Base-by-base conservation (phyloP, 176 grass and related monocot species). In the Aegilops umbellulata region DNA sequence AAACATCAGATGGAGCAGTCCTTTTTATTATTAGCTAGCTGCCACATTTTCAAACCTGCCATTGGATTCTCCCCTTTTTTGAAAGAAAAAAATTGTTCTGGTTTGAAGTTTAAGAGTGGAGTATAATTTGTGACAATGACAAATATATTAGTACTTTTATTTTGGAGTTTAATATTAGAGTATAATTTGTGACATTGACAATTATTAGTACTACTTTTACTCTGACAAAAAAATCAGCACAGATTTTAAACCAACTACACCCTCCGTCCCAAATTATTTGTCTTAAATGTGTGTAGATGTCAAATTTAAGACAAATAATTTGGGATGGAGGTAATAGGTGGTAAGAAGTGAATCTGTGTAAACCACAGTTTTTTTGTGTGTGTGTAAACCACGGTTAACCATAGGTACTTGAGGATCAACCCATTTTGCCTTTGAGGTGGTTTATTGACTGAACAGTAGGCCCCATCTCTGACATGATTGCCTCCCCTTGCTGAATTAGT, bases 31-130 rank as follows among this genome's bases (percentile, higher is more conserved):
- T 61, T 30, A n/a, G 69, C 25, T 58, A 22, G 55, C 41, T 69
- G 69, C 69, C 76, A 58, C 67, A 66, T 83, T 44, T 83, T 79
- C 68, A 76, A 76, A 49, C 35, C 76, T 83, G 65, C 20, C n/a
- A 29, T 30, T 85, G 81, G 8, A 38, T 84, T 68, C 7, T 4
- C 15, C 30, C 3, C 29, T 44, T 51, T 17, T 51, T 47, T 47
- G 42, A 46, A 46, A 14, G 4, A 14, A 46, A 14, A 14, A 46
- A 4, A 11, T n/a, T n/a, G 8, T 27, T 77, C 23, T n/a, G 7
- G 30, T 84, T 82, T 86, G 0, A 86, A 90, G 14, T 7, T 46
- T 32, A 83, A 29, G 25, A 74, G 47, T 91, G 69, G 4, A 39
- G 2, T 2, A 2, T 7, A 86, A 15, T 39, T 55, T 55, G 6